Evolutionary conservation across 371 early-diverging fungal species (phyloP).

Genomic region (Neoconidiobolus thromboides): DNA sequence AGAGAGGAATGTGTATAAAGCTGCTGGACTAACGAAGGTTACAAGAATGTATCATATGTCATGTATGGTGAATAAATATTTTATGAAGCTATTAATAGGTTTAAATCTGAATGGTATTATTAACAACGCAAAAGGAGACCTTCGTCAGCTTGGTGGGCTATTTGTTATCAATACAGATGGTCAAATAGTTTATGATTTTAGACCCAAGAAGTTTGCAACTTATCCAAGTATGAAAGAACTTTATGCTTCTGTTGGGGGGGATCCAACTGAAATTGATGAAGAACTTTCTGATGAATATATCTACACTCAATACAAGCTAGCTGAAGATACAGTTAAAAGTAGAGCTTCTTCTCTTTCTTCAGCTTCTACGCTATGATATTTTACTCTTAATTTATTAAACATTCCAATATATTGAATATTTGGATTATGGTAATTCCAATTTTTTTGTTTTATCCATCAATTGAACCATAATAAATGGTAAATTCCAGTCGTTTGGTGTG

Average conservation of each 20-base stretch:
- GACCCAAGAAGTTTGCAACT: not conserved
- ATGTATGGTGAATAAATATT: not conserved
- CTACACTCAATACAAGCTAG: no score
- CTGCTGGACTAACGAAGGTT: not conserved
- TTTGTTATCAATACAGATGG: not conserved
- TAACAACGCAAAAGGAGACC: not conserved
- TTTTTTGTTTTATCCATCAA: no score
- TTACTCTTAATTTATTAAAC: no score
- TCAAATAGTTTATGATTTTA: not conserved
- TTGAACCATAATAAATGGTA: no score
- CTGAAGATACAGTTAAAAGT: no score
- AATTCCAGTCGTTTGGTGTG: no score
- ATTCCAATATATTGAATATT: no score
- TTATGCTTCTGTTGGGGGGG: not conserved
- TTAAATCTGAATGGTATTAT: not conserved
- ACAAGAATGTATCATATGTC: not conserved
- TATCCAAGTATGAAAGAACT: slow-evolving; percentile 3
- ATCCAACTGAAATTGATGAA: not conserved
- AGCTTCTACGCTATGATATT: no score
- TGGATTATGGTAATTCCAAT: no score
- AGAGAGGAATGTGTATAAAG: not conserved
- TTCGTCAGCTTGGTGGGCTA: not conserved
- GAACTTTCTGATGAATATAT: not conserved
- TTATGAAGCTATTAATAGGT: not conserved
- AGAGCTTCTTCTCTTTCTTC: no score